Percentiles rank a stretch among this genome's conserved stretches.
Evolutionary conservation across 192 early-diverging fungal species (phyloP).

Genomic region (Mortierella antarctica): DNA sequence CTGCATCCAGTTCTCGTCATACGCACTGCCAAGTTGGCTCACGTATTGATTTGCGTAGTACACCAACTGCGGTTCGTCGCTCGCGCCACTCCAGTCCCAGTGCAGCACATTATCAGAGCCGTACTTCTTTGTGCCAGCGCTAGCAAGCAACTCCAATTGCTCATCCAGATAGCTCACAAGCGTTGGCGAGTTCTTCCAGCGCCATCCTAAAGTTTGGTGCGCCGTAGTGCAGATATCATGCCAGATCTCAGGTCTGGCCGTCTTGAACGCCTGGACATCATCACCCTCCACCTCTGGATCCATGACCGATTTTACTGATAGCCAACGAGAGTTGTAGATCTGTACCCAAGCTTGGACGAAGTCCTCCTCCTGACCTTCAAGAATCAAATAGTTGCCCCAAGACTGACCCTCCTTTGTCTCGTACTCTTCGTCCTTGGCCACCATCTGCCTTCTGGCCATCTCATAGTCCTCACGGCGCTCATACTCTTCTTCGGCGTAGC

Average conservation of each 20-base stretch:
- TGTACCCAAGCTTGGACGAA: conserved; percentile 18
- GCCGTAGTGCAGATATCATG: background rate
- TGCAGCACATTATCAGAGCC: conserved; percentile 24
- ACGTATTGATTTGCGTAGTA: conserved; percentile 7
- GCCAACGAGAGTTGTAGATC: conserved; percentile 25
- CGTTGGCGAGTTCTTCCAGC: conserved; percentile 43
- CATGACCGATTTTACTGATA: conserved; percentile 16
- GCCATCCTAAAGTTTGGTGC: conserved; percentile 17
- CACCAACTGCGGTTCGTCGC: background rate
- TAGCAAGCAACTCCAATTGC: conserved; percentile 7
- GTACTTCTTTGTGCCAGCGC: conserved; percentile 5
- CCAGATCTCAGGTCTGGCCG: conserved; percentile 8
- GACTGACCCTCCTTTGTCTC: conserved; percentile 12
- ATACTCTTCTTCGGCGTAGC: background rate
- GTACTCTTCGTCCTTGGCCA: conserved; percentile 10
- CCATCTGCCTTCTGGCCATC: conserved; percentile 1
- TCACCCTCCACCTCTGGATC: conserved; percentile 23
- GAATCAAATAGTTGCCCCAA: conserved; percentile 15
- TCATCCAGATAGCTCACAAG: conserved; percentile 21
- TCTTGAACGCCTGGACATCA: conserved; percentile 25
- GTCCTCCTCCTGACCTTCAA: conserved; percentile 28
- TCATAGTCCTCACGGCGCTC: conserved; percentile 35
- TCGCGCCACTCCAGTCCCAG: conserved; percentile 3
- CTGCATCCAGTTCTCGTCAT: conserved; percentile 6
- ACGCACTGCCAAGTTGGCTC: background rate